These are phyloP conservation scores for Boletus patriciae DNA, from an alignment of 768 basidiomycete species.

Conservation along the genomic window DNA sequence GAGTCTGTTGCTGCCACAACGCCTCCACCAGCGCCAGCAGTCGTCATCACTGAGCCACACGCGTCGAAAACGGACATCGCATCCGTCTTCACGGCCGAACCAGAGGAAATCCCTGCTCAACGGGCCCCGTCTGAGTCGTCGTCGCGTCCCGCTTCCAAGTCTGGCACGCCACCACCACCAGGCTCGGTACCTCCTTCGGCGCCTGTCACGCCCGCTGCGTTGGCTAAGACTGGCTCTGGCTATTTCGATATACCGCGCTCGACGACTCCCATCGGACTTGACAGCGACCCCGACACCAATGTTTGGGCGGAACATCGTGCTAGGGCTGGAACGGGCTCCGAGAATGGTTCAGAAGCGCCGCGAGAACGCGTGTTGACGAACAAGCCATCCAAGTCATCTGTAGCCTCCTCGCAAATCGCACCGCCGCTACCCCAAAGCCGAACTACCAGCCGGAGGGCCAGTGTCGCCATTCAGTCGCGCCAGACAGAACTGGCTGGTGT, in stretches of 20 bases:
- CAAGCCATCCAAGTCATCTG: constrained; percentile 26
- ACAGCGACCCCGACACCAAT: constrained; percentile 23
- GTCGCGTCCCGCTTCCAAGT: constrained; percentile 19
- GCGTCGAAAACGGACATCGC: constrained; percentile 40
- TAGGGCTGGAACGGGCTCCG: constrained; percentile 8
- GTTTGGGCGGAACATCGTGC: constrained; percentile 30
- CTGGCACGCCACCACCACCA: constrained; percentile 17
- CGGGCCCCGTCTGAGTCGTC: constrained; percentile 11
- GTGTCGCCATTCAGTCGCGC: constrained; percentile 23
- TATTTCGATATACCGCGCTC: constrained; percentile 33
- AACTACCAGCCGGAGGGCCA: constrained; percentile 28
- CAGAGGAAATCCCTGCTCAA: constrained; percentile 35
- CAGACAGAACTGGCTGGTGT: constrained; percentile 32
- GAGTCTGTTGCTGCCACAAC: constrained; percentile 16
- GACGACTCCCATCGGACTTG: constrained; percentile 24
- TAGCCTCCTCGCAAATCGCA: constrained; percentile 25
- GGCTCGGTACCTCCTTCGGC: constrained; percentile 21
- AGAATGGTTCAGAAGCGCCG: constrained; percentile 20
- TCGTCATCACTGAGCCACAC: constrained; percentile 15
- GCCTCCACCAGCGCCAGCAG: constrained; percentile 12
- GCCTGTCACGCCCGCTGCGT: constrained; percentile 26
- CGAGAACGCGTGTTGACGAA: constrained; percentile 20
- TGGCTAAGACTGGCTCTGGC: not conserved
- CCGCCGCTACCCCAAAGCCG: constrained; percentile 20
- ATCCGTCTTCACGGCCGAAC: constrained; percentile 50